Percentiles rank a stretch among this genome's conserved stretches.
These are phyloP conservation scores for Periconia sp. DNA, from an alignment of 2,329 filamentous ascomycete genomes.

Conservation along the genomic window DNA sequence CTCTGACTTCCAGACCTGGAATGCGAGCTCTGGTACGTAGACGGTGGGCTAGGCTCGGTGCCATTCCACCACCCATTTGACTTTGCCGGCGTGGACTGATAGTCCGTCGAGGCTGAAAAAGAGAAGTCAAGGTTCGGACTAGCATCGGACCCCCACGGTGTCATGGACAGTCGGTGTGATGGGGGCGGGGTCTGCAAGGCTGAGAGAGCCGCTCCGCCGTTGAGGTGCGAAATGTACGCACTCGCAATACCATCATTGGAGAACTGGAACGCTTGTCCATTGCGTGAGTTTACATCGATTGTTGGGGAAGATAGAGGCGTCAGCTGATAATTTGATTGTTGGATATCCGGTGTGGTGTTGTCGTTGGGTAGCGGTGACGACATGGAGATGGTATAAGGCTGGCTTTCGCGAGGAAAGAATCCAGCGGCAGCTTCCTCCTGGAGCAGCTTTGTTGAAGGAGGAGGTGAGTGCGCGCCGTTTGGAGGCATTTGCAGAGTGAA, in stretches of 20 bases:
- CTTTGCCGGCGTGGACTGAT: slow-evolving; percentile 22
- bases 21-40: slow-evolving; percentile 26
- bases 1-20: slow-evolving; percentile 25
- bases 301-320: slow-evolving; percentile 41
- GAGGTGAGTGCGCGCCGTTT: slow-evolving; percentile 33
- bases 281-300: slow-evolving; percentile 25
- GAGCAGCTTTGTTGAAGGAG: slow-evolving; percentile 30
- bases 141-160: slow-evolving; percentile 37
- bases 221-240: slow-evolving; percentile 22
- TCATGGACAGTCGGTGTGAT: slow-evolving; percentile 35
- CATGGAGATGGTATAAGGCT: slow-evolving; percentile 31
- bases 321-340: slow-evolving; percentile 39
- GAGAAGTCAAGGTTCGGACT: slow-evolving; percentile 35
- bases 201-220: slow-evolving; percentile 33
- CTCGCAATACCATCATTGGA: slow-evolving; percentile 20
- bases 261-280: slow-evolving; percentile 27
- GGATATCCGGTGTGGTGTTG: slow-evolving; percentile 20
- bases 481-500: slow-evolving; percentile 56
- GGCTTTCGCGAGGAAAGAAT: slow-evolving; percentile 25
- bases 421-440: slow-evolving; percentile 31
- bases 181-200: slow-evolving; percentile 46
- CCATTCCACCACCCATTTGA: slow-evolving; percentile 37
- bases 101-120: slow-evolving; percentile 40
- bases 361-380: slow-evolving; percentile 26
- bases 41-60: slow-evolving; percentile 20